These are phyloP conservation scores for Cryptococcus depauperatus DNA, from an alignment of 1,284 basidiomycete genomes.

Conservation along the genomic window DNA sequence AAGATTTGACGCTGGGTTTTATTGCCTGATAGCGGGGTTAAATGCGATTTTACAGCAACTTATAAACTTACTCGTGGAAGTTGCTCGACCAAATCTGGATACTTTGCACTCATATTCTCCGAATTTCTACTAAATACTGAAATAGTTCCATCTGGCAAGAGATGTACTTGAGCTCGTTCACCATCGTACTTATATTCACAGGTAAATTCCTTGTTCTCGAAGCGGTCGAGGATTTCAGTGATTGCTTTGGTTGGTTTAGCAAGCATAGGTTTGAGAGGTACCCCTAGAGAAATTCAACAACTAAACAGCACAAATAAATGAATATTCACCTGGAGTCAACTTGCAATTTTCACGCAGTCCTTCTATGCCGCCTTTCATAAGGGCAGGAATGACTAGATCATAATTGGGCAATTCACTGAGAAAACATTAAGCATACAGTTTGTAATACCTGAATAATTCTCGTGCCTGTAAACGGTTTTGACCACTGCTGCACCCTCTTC, in stretches of 20 bases:
- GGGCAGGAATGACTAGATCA: constrained; percentile 85
- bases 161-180: constrained; percentile 90
- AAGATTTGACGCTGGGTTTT: constrained; percentile 65
- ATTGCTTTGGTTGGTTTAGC: constrained; percentile 99
- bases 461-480: constrained; percentile 84
- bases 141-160: constrained; percentile 67
- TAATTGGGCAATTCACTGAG: constrained; percentile 85
- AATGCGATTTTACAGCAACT: constrained; percentile 13
- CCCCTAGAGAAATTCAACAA: constrained; percentile 40
- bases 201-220: constrained; percentile 91
- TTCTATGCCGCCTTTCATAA: constrained; percentile 71
- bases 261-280: constrained; percentile 97
- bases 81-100: constrained; percentile 92
- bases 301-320: not conserved
- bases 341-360: constrained; percentile 69
- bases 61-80: constrained; percentile 61
- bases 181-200: constrained; percentile 99
- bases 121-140: constrained; percentile 93
- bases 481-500: constrained; percentile 71
- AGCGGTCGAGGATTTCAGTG: constrained; percentile 94
- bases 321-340: constrained; percentile 66
- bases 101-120: constrained; percentile 99
- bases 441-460: constrained; percentile 16
- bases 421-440: not conserved
- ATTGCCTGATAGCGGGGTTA: constrained; percentile 56